phyloP scores from a whole-genome alignment of 2,329 filamentous ascomycete genomes.

The Aspergillus fumigatus region DNA sequence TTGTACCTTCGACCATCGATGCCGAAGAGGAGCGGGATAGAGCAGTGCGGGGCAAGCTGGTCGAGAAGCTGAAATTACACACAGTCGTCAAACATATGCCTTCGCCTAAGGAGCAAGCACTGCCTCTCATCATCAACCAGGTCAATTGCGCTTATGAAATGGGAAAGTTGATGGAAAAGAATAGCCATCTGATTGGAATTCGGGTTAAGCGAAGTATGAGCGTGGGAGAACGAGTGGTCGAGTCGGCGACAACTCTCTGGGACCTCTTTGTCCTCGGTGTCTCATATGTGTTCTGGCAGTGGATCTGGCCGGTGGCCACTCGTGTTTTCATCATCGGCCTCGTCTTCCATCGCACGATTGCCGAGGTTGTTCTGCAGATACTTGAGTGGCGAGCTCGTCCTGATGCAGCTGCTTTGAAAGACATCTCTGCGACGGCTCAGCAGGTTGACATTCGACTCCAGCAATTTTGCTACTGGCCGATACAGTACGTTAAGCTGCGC shows the following conservation, averaged over 20 bases:
- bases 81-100: conserved; percentile 72
- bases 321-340: conserved; percentile 71
- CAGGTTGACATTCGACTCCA: conserved; percentile 95
- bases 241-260: conserved; percentile 83
- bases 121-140: conserved; percentile 81
- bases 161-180: conserved; percentile 78
- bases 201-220: conserved; percentile 80
- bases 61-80: conserved; percentile 84
- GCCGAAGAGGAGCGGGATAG: conserved; percentile 68
- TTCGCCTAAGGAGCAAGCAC: conserved; percentile 75
- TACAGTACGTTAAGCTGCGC: conserved; percentile 90
- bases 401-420: conserved; percentile 80
- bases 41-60: conserved; percentile 60
- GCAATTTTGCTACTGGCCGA: conserved; percentile 98
- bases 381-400: conserved; percentile 81
- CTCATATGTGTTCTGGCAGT: conserved; percentile 67
- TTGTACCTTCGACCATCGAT: conserved; percentile 56
- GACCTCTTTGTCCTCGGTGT: conserved; percentile 66
- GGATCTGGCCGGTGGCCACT: conserved; percentile 72
- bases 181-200: conserved; percentile 77
- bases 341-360: conserved; percentile 72
- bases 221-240: conserved; percentile 89
- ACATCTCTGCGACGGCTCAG: conserved; percentile 92
- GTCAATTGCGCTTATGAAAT: conserved; percentile 96
- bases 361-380: conserved; percentile 71